phyloP scores from a whole-genome alignment of 495 filamentous ascomycete genomes.

The Trichocladium uniseriatum region DNA sequence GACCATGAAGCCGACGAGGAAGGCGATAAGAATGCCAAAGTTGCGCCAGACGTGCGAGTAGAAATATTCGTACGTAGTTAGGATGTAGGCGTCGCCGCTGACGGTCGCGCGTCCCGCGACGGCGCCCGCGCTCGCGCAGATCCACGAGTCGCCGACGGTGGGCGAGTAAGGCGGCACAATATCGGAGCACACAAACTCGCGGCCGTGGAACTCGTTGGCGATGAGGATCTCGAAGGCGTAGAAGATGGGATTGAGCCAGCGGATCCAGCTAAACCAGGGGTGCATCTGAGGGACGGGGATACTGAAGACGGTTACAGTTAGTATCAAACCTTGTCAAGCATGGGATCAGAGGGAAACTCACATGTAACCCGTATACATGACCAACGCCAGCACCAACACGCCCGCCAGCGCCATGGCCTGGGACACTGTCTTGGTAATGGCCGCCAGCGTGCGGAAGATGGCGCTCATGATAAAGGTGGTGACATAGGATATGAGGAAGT shows the following conservation, averaged over 20 bases:
- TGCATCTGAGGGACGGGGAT: slow-evolving; percentile 67
- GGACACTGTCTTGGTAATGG: slow-evolving; percentile 55
- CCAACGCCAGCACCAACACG: slow-evolving; percentile 56
- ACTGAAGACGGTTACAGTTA: background rate
- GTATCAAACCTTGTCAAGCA: no score
- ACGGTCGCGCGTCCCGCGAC: slow-evolving; percentile 43
- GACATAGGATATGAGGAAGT: slow-evolving; percentile 47
- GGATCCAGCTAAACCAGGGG: slow-evolving; percentile 74
- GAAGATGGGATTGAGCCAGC: slow-evolving; percentile 70
- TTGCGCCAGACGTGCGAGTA: slow-evolving; percentile 68
- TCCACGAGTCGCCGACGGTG: slow-evolving; percentile 37
- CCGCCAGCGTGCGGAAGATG: slow-evolving; percentile 60
- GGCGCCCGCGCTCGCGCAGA: slow-evolving; percentile 43
- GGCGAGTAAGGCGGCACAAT: slow-evolving; percentile 38
- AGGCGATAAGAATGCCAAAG: slow-evolving; percentile 64
- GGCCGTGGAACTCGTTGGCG: slow-evolving; percentile 59
- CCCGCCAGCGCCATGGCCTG: slow-evolving; percentile 66
- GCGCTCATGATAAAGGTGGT: slow-evolving; percentile 47
- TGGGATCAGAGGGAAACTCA: no score
- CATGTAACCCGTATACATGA: slow-evolving; percentile 78
- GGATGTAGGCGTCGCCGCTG: slow-evolving; percentile 53
- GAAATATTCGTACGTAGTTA: slow-evolving; percentile 47
- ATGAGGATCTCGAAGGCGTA: slow-evolving; percentile 68
- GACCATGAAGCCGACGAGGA: slow-evolving; percentile 57
- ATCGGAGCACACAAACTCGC: slow-evolving; percentile 31